phyloP scores from a whole-genome alignment of 2,329 filamentous ascomycete species.

The Blumeriella jaapii region DNA sequence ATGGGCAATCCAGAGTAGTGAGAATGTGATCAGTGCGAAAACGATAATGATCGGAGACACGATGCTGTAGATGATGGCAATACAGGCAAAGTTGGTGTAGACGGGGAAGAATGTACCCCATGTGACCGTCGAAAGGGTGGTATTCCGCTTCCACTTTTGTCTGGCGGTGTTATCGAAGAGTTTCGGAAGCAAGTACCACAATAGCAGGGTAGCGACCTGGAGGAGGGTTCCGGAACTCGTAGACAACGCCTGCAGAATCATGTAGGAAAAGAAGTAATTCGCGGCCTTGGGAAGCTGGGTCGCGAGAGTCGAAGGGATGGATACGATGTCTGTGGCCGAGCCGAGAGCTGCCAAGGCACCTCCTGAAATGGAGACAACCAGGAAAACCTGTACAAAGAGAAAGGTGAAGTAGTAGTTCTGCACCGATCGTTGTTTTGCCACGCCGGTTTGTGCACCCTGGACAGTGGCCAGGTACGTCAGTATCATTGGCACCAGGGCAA shows the following conservation, averaged over 20 bases:
- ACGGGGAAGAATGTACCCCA: slow-evolving; percentile 95
- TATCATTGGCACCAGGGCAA: slow-evolving; percentile 71
- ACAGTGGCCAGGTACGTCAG: slow-evolving; percentile 60
- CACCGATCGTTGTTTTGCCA: slow-evolving; percentile 68
- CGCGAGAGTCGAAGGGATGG: slow-evolving; percentile 62
- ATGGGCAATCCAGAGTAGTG: slow-evolving; percentile 85
- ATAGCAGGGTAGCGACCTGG: slow-evolving; percentile 66
- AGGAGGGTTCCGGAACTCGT: slow-evolving; percentile 82
- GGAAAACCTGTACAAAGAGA: slow-evolving; percentile 86
- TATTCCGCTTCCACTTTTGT: slow-evolving; percentile 79
- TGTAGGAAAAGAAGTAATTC: slow-evolving; percentile 98
- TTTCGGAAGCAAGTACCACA: slow-evolving; percentile 73
- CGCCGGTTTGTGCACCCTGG: slow-evolving; percentile 74
- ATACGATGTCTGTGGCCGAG: slow-evolving; percentile 39
- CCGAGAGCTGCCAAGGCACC: slow-evolving; percentile 55
- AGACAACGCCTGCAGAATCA: slow-evolving; percentile 86
- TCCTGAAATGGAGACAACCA: slow-evolving; percentile 79
- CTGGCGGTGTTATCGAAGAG: slow-evolving; percentile 72
- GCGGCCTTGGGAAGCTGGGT: slow-evolving; percentile 71
- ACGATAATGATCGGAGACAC: slow-evolving; percentile 83
- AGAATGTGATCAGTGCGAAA: slow-evolving; percentile 88
- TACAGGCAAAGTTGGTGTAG: slow-evolving; percentile 93
- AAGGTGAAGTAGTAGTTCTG: slow-evolving; percentile 91
- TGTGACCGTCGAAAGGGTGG: slow-evolving; percentile 60
- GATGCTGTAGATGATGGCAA: slow-evolving; percentile 78